Percentiles rank a stretch among this genome's conserved stretches.
Conservation (phyloP, 768 basidiomycete species). For the Mycena sanguinolenta region DNA sequence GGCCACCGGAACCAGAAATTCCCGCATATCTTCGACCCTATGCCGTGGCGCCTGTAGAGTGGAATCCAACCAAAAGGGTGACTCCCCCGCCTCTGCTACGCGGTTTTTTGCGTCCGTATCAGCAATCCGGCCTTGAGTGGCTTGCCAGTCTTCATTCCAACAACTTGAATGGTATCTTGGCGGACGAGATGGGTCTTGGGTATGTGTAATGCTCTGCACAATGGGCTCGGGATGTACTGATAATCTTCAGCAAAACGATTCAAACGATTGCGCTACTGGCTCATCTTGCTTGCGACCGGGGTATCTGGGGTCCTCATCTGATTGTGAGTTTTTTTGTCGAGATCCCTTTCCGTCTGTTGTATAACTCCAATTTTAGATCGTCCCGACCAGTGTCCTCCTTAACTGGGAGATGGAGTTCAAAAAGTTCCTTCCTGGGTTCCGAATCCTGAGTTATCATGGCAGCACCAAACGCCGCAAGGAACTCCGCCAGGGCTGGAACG, state of each 20-base stretch:
- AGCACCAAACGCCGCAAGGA: conserved; percentile 90
- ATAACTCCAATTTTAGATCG: conserved; percentile 66
- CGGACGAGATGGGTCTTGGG: conserved; percentile 97
- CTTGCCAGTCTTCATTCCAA: conserved; percentile 88
- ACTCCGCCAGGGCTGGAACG: conserved; percentile 90
- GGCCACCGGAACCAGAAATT: conserved; percentile 44
- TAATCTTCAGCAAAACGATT: conserved; percentile 83
- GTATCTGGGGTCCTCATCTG: conserved; percentile 94
- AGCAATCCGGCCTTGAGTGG: conserved; percentile 95
- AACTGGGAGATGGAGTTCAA: conserved; percentile 99
- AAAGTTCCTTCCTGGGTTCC: conserved; percentile 93
- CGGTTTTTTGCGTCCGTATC: conserved; percentile 91
- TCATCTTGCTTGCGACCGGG: conserved; percentile 90
- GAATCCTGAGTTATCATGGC: conserved; percentile 91
- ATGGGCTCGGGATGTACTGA: neutral
- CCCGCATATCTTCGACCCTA: conserved; percentile 75
- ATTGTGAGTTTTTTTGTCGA: conserved; percentile 62
- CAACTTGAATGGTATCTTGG: conserved; percentile 85
- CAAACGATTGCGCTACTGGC: conserved; percentile 96
- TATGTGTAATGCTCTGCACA: conserved; percentile 52
- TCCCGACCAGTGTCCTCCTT: conserved; percentile 92
- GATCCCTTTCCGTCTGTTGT: neutral
- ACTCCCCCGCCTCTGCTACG: conserved; percentile 83
- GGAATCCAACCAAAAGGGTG: conserved; percentile 71
- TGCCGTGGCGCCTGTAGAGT: conserved; percentile 79